Base-by-base conservation (phyloP, 768 basidiomycete species). In the Phaffia australis region DNA sequence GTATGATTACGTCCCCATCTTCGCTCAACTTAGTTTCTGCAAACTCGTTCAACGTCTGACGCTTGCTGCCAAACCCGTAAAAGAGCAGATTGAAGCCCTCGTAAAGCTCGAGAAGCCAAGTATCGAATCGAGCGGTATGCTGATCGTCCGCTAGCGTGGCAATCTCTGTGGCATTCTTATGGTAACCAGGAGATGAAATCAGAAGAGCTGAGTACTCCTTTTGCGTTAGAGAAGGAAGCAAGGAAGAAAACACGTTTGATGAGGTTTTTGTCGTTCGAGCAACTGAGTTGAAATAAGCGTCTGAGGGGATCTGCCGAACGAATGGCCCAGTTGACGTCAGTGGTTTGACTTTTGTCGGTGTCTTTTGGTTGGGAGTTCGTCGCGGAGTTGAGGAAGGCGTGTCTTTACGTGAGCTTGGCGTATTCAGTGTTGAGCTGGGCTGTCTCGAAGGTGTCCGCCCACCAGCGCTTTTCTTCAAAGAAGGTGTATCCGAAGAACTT, bases 21-120 rank as follows among this genome's bases (percentile, higher is more conserved):
- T 79, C 82, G 8, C 82, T 76, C 69, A 87, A 83, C 25, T 77
- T 73, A 0, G 81, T 77, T 4, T 74, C 78, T 1, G 87, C 89
- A 64, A 95, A 88, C 25, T 82, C 78, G 73, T 94, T 88, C 42
- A 99, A 78, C 11, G 87, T 70, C 21, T 73, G 75, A 64, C 89
- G 81, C 75, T 99, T 99, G 23, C 89, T 93, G 6, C 94, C 94
- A 72, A 84, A 83, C 0, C 94, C 94, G 72, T 90, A 89, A 75
- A 89, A 85, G 23, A 93, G 76, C 54, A 97, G 78, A 75, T 89
- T 92, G 80, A 91, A 97, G 1, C 90, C 92, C 16, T 23, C 8
- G 1, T 79, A 78, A 29, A 97, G 80, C 75, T 97, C 90, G 69
- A 80, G 78, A 54, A 82, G 76, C 74, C 86, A 87, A 52, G 84